Evolutionary conservation across 73 alveolate species (phyloP).

Genomic region (Paramecium sonneborni): DNA sequence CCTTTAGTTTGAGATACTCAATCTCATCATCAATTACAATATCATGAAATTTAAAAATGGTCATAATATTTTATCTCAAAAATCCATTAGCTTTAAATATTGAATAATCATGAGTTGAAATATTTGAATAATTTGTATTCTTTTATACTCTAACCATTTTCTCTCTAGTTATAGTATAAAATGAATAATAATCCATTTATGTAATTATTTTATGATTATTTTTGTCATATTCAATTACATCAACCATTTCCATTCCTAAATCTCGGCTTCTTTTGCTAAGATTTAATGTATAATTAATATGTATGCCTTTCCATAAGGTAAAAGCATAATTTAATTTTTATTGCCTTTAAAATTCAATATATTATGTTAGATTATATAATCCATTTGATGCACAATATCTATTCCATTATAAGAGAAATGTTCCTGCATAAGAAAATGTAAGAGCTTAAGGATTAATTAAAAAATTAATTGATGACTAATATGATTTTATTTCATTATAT

Average conservation of each 20-base stretch:
- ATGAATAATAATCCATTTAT: neutral
- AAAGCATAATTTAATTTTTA: neutral
- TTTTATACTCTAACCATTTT: neutral
- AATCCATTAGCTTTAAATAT: neutral
- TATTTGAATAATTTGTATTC: neutral
- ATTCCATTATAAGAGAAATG: constrained; percentile 1
- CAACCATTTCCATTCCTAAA: neutral
- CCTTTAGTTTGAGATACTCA: neutral
- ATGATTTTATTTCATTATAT: neutral
- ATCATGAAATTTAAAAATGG: neutral
- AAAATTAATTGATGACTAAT: neutral
- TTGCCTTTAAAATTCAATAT: constrained; percentile 1
- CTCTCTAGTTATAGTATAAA: neutral
- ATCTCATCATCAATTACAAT: neutral
- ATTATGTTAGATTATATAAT: neutral
- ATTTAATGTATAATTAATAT: neutral
- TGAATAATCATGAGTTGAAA: neutral
- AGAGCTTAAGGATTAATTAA: neutral
- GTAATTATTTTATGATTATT: neutral
- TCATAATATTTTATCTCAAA: neutral
- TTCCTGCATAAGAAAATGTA: neutral
- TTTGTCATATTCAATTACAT: neutral
- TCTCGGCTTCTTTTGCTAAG: neutral
- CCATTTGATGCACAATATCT: neutral
- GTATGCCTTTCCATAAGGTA: constrained; percentile 4